A percentile compares a stretch with the other conserved stretches of the same genome.
Evolutionary conservation across 495 filamentous ascomycete genomes (phyloP).

Genomic region (Neurospora sp.): DNA sequence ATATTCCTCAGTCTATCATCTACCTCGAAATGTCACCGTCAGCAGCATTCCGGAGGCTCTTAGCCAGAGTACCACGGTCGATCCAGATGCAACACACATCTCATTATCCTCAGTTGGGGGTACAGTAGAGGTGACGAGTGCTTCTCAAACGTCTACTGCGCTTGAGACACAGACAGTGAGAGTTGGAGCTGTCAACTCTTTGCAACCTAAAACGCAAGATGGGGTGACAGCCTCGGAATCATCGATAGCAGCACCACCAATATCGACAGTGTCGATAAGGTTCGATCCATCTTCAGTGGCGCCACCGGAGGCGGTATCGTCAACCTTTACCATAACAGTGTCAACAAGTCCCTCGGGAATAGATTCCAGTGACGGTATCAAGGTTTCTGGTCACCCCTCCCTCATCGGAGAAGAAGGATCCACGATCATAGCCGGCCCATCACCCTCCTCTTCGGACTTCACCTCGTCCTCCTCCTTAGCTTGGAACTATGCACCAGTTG

Average conservation of each 20-base stretch:
- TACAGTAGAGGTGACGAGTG: neutral
- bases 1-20: neutral
- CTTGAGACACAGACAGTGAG: neutral
- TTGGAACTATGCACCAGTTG: neutral
- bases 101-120: neutral
- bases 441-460: neutral
- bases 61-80: neutral
- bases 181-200: neutral
- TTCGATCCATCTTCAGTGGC: neutral
- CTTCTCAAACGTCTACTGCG: neutral
- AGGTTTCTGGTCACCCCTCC: neutral
- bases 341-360: neutral
- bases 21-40: neutral
- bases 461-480: neutral
- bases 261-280: neutral
- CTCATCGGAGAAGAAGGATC: neutral
- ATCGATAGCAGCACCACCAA: neutral
- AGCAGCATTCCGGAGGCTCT: neutral
- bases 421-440: neutral
- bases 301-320: neutral
- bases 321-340: neutral
- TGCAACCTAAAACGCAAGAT: neutral
- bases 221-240: neutral
- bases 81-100: neutral
- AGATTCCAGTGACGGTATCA: neutral